Conservation (phyloP, 2,329 filamentous ascomycete genomes). For the Pseudocercospora fuligena region DNA sequence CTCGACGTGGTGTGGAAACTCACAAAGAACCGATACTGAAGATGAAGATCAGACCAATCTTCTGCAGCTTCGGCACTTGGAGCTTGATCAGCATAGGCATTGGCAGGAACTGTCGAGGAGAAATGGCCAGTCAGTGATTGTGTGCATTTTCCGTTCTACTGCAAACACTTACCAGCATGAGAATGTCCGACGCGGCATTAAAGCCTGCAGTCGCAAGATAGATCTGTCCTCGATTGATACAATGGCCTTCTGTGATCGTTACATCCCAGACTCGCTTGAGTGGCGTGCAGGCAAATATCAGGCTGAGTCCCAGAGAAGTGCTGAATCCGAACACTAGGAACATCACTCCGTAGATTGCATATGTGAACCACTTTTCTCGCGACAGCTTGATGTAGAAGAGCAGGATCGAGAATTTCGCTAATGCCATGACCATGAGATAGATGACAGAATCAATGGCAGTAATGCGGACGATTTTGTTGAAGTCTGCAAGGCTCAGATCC, state of each 20-base stretch:
- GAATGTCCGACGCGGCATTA: slow-evolving; percentile 22
- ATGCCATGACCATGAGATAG: slow-evolving; percentile 20
- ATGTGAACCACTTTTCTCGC: slow-evolving; percentile 18
- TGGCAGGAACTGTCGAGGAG: slow-evolving; percentile 2
- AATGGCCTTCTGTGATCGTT: slow-evolving; percentile 15
- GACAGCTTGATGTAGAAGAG: slow-evolving; percentile 22
- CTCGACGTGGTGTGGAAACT: background rate
- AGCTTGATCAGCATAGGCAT: slow-evolving; percentile 18
- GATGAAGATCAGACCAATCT: slow-evolving; percentile 21
- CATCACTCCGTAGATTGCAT: slow-evolving; percentile 14
- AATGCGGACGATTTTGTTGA: slow-evolving; percentile 13
- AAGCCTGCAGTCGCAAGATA: slow-evolving; percentile 22
- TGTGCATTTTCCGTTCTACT: background rate
- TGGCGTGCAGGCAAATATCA: slow-evolving; percentile 27
- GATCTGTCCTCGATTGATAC: slow-evolving; percentile 18
- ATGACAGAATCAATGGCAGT: slow-evolving; percentile 16
- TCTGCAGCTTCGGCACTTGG: slow-evolving; percentile 13
- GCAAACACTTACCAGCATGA: slow-evolving; percentile 10
- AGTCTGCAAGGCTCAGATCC: slow-evolving; percentile 12
- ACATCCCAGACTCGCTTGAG: slow-evolving; percentile 17
- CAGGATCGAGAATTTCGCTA: slow-evolving; percentile 23
- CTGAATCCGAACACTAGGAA: slow-evolving; percentile 18
- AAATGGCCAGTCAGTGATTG: background rate
- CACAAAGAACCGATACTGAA: slow-evolving; percentile 19
- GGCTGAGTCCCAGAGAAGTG: slow-evolving; percentile 12